A percentile compares a stretch with the other conserved stretches of the same genome.
These are phyloP conservation scores for Chytridium lagenaria DNA, from an alignment of 371 early-diverging fungal species.

Conservation along the genomic window DNA sequence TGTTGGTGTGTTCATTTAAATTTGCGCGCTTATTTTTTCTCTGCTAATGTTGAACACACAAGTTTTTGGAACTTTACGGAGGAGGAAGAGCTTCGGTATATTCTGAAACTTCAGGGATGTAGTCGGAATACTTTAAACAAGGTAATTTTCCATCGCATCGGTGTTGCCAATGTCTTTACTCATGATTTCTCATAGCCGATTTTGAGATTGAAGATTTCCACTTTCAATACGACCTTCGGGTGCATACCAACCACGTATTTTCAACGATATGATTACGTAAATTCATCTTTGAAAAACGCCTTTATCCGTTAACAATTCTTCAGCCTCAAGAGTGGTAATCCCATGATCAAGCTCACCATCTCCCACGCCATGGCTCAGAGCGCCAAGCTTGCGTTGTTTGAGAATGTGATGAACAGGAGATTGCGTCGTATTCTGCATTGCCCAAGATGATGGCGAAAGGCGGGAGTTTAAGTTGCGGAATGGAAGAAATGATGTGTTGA, in stretches of 20 bases:
- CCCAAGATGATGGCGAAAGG: conserved; percentile 52
- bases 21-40: neutral
- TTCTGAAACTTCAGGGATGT: conserved; percentile 56
- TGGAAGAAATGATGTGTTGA: conserved; percentile 46
- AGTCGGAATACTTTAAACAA: too few relatives aligned
- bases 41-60: neutral
- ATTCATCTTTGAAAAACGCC: neutral
- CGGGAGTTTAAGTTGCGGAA: conserved; percentile 52
- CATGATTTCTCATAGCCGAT: conserved; percentile 38
- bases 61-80: conserved; percentile 93
- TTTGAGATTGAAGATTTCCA: conserved; percentile 91
- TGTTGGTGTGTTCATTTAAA: conserved; percentile 39
- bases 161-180: too few relatives aligned
- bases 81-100: conserved; percentile 76
- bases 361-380: conserved; percentile 58
- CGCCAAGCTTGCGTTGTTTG: conserved; percentile 58
- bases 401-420: conserved; percentile 57
- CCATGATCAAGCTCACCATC: conserved; percentile 55
- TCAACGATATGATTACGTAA: conserved; percentile 62
- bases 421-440: conserved; percentile 46
- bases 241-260: conserved; percentile 79
- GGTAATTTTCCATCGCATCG: too few relatives aligned
- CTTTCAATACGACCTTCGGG: conserved; percentile 86
- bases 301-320: conserved; percentile 1
- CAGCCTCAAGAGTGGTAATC: conserved; percentile 42